Percentiles rank a stretch among this genome's conserved stretches.
phyloP scores from a whole-genome alignment of 495 filamentous ascomycete genomes.

The Stereocaulon alpinum region DNA sequence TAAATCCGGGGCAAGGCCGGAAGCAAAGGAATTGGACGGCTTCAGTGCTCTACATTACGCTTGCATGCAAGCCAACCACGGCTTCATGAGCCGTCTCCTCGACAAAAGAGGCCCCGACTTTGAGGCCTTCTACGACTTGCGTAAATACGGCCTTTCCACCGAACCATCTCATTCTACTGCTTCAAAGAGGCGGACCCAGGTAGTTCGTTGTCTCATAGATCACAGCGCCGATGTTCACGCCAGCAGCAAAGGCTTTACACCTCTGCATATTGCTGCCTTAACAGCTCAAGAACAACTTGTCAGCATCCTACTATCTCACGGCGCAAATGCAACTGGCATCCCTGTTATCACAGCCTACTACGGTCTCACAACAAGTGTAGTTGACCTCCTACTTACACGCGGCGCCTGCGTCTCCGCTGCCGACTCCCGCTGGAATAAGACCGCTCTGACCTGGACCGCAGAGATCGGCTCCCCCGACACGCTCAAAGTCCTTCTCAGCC shows the following conservation, averaged over 20 bases:
- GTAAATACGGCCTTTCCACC: constrained; percentile 1
- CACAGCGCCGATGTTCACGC: constrained; percentile 6
- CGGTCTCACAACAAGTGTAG: not conserved
- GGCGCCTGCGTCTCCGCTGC: constrained; percentile 1
- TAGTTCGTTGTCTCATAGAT: not conserved
- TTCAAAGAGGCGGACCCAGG: constrained; percentile 1
- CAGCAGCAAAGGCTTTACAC: constrained; percentile 6
- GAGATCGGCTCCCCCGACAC: constrained; percentile 3
- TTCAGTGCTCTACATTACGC: constrained; percentile 13
- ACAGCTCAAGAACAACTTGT: constrained; percentile 4
- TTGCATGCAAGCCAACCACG: constrained; percentile 10
- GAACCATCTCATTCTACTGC: not conserved
- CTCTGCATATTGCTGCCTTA: constrained; percentile 4
- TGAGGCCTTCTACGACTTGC: constrained; percentile 9
- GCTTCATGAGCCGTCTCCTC: constrained; percentile 12
- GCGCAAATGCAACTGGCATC: not conserved
- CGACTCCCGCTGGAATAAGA: constrained; percentile 2
- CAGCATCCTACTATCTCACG: not conserved
- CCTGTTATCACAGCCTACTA: not conserved
- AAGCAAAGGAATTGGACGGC: constrained; percentile 6
- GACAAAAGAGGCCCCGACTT: constrained; percentile 7
- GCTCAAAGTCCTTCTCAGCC: constrained; percentile 5
- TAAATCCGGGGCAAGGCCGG: not conserved
- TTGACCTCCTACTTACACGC: constrained; percentile 1
- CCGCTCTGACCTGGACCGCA: constrained; percentile 6